Evolutionary conservation across 257 asterid genomes (phyloP), one percentile per base, ranked within the genome.

Genomic region (Asclepias syriaca): DNA sequence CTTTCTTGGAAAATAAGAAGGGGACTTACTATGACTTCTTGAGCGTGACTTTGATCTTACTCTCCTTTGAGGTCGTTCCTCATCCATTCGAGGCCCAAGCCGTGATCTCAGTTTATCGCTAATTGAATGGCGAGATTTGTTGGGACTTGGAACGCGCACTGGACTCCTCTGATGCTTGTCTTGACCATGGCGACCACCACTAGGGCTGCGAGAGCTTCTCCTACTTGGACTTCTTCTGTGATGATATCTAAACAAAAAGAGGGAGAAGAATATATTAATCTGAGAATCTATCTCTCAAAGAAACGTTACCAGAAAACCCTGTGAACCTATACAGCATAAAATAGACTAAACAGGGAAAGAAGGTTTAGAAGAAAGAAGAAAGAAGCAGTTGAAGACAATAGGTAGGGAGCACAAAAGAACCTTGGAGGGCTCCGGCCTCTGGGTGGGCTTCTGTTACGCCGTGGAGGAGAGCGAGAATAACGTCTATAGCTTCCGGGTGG

Each of bases 391-490:
- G 14, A 64, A 50, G 69, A 37, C 60, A 64, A 50, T 21, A 29
- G 51, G 81, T 15, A 59, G 39, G 74, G 66, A 51, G 7, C 32
- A 43, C 18, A 37, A 71, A 61, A 51, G 71, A 65, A 95, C 99
- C 99, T 95, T 63, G 93, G 92, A 16, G 99, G 97, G 79, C 87
- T 92, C 83, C 97, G 86, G 84, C 87, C 96, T 77, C 94, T 83
- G 24, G 91, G 95, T 57, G 98, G 83, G 67, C 84, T 85, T 65
- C 93, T 77, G 85, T 85, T 81, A 54, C 76, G 89, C 57, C 90
- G 75, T 72, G 68, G 90, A 55, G 97, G 95, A 53, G 99, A 85
- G 64, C 87, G 87, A 64, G 82, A 84, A 78, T 81, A 77, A 72
- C 85, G 67, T 72, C 97, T 84, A 87, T 88, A 83, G 85, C 84